Percentiles rank a stretch among this genome's conserved stretches.
These are phyloP conservation scores for Leccinellum albellum DNA, from an alignment of 768 basidiomycete species.

Conservation along the genomic window DNA sequence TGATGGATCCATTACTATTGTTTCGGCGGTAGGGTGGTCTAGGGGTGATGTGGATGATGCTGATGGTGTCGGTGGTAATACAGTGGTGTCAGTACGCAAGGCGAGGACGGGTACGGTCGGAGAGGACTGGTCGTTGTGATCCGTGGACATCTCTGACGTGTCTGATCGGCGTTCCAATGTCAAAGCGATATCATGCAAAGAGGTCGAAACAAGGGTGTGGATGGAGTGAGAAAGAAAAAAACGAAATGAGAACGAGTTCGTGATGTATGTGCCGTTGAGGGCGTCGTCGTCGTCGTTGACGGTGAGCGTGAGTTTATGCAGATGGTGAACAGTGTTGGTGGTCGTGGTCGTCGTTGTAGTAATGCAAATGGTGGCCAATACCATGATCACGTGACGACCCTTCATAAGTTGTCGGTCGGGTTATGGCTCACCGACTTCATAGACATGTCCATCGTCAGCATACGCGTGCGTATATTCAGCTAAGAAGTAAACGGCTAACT, in stretches of 20 bases:
- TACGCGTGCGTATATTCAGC: conserved; percentile 44
- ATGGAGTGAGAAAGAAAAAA: conserved; percentile 8
- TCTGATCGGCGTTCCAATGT: conserved; percentile 7
- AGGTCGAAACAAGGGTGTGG: conserved; percentile 7
- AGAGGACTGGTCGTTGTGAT: conserved; percentile 21
- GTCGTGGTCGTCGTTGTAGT: conserved; percentile 7
- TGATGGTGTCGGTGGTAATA: conserved; percentile 21
- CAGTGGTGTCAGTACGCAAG: conserved; percentile 19
- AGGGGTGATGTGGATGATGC: conserved; percentile 11
- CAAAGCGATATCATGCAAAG: conserved; percentile 20
- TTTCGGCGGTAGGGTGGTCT: conserved; percentile 23
- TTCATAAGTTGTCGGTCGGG: too few species aligned
- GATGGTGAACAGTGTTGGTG: conserved; percentile 4
- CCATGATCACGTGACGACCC: conserved; percentile 1
- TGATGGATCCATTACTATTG: conserved; percentile 16
- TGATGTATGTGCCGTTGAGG: not conserved
- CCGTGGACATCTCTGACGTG: conserved; percentile 25
- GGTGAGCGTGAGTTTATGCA: not conserved
- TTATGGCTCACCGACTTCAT: too few species aligned
- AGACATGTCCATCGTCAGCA: conserved; percentile 75
- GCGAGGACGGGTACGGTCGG: conserved; percentile 13
- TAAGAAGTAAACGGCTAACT: not conserved
- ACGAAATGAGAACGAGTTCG: conserved; percentile 3
- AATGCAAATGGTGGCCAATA: conserved; percentile 1
- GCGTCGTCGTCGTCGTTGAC: not conserved